Percentiles rank a stretch among this genome's conserved stretches.
Conservation (phyloP, 805 yeast genomes). For the Lipomyces chichibuensis region DNA sequence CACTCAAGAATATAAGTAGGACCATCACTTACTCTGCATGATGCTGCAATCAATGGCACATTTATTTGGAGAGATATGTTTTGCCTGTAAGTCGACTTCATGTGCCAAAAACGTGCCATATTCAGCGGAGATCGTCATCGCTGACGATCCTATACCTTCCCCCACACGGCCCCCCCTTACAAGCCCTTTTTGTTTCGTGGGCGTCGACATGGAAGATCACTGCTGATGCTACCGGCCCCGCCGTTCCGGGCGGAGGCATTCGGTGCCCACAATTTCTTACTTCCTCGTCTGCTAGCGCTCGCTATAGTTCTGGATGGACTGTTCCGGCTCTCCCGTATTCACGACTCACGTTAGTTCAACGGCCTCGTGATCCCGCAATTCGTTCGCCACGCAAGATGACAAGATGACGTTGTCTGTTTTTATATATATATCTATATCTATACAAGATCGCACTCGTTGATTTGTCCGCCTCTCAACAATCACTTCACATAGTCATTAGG, state of each 20-base stretch:
- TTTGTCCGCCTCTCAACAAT: not conserved
- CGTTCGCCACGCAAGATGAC: not conserved
- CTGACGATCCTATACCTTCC: not conserved
- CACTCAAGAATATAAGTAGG: no score
- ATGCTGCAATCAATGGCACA: no score
- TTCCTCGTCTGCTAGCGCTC: not conserved
- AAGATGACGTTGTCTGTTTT: not conserved
- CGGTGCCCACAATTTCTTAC: not conserved
- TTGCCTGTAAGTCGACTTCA: not conserved
- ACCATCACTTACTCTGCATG: no score
- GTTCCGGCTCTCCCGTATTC: not conserved
- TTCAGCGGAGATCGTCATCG: not conserved
- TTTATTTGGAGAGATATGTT: no score
- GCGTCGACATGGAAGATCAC: not conserved
- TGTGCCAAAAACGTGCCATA: not conserved
- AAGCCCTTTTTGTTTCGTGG: no score
- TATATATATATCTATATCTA: not conserved
- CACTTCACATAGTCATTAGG: not conserved
- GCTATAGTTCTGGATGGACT: not conserved
- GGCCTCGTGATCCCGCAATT: not conserved
- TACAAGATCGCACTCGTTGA: not conserved
- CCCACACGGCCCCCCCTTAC: no score
- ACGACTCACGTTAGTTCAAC: not conserved
- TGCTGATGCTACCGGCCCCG: not conserved
- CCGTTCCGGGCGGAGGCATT: not conserved